Evolutionary conservation across 1,284 basidiomycete species (phyloP), one percentile per base, ranked within the genome.

Genomic region (Phenoliferia sp.): DNA sequence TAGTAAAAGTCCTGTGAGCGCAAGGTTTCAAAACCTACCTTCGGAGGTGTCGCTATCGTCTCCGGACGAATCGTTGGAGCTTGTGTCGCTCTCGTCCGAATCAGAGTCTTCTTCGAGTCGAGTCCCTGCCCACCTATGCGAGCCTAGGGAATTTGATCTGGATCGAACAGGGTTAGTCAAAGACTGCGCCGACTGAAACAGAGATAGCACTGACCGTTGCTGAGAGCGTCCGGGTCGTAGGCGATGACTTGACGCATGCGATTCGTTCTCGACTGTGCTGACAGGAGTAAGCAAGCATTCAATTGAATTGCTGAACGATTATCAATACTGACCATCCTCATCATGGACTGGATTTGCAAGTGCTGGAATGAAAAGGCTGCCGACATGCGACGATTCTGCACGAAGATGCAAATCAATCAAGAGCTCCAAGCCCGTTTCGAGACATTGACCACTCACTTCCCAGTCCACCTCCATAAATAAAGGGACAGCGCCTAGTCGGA

Each of bases 401-500:
- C 2, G 1, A 16, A 28, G 26, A 19, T n/a, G 2, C 17, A 34
- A 9, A 32, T 17, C 5, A 36, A 28, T n/a, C 10, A n/a, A 9
- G 10, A 7, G 50, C 10, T 54, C 10, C 7, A n/a, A 10, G 10
- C 28, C 56, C 6, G 33, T 12, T 12, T 3, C 29, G n/a, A 52
- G 2, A 29, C 48, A 9, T 7, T 7, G 28, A 56, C 15, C 26
- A 22, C 61, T 32, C 33, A 65, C 63, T 29, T 26, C 35, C 28
- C 4, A n/a, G 17, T 2, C 54, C 59, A 19, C 61, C 4, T 28
- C 59, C 55, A 62, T 74, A 74, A 17, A 74, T 32, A 62, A 70
- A 72, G 2, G 60, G 52, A 59, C 69, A 72, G 68, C 93, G 84
- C 29, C 83, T 83, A 2, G 90, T 92, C 22, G 81, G 76, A 26